Evolutionary conservation across 805 yeast genomes (phyloP), one percentile per base, ranked within the genome.

Genomic region (Starmerella potacharoeniae): DNA sequence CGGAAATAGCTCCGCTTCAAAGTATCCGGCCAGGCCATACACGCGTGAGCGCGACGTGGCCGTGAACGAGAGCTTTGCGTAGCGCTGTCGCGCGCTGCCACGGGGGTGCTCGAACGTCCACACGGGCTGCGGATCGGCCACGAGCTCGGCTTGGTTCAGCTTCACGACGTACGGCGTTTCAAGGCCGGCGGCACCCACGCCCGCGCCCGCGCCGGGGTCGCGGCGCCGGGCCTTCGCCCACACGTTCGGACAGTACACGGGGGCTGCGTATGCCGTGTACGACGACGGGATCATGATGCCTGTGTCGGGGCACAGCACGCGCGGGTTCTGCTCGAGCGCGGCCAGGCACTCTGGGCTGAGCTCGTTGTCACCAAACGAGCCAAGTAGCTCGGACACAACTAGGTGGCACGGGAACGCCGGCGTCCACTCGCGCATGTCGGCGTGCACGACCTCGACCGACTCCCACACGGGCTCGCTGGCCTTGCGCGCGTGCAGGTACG

Each of bases 291-390:
- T 83, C 69, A 78, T 81, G 22, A 80, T 68, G 2, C 86, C 84
- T 3, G 54, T 50, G 6, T 64, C 64, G 68, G 78, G 75, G 16
- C n/a, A 11, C 62, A 76, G 56, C 61, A 51, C 53, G 13, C 39
- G 49, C 13, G 55, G 51, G 42, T 50, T 77, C 76, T 16, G 74
- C 39, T 56, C 59, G 13, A 55, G 63, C 0, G 75, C 69, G 46
- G 71, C 72, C 3, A 87, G 67, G 55, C 93, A 82, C 66, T 90
- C 97, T 0, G 97, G 97, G 8, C 86, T 77, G 16, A 87, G 73
- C 66, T 90, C 97, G 68, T 90, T 91, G 67, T 95, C 91, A 4
- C 95, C 97, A 70, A 91, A 85, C 14, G 95, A 86, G 6, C 97
- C 97, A 31, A 90, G 68, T 7, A 91, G 71, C 66, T 90, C 97